Base-by-base conservation (phyloP, 2,329 filamentous ascomycete species). In the Taxawa tesnikishii region DNA sequence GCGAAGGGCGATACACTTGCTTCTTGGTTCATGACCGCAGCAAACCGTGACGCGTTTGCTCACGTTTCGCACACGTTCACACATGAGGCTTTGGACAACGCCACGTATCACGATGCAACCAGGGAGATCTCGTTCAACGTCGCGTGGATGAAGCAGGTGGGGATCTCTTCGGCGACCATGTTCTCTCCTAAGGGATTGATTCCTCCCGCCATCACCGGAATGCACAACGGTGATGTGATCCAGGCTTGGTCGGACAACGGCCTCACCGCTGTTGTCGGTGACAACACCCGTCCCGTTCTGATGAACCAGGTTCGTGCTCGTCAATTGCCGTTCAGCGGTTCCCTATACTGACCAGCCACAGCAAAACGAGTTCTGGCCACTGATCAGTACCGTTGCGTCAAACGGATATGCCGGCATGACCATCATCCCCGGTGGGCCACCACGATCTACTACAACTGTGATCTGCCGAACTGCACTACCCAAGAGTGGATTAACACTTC, bases 371-470 rank as follows among this genome's bases (percentile, higher is more conserved):
- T 70, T 68, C 52, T 74, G 68, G 62, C 67, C 71, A 1, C 58
- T 70, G 21, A 69, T 63, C 30, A 68, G 63, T 29, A 73, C 55
- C 3, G 58, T 63, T 1, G 59, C 50, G 1, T 45, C 39, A 8
- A 70, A 76, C 42, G 72, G 72, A 1, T 70, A 65, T 40, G 64
- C 53, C 26, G 72, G 73, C 1, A 57, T 74, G 25, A 62, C 62
- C 36, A 60, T 76, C 30, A 67, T 72, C 45, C 70, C 4, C 68
- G 73, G 28, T 77, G 66, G 65, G 67, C 72, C 1, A 71, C 69
- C 3, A 65, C 68, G 26, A 75, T 77, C 38, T 77, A 75, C 56
- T 77, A 72, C 59, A 75, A 77, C 54, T 76, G 73, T 49, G 65
- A 73, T 45, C 62, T 62, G 11, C 59, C 68, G 3, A 57, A 52